Percentiles rank a stretch among this genome's conserved stretches.
Conservation (phyloP, 148 eudicot species). For the Persicaria maculosa region DNA sequence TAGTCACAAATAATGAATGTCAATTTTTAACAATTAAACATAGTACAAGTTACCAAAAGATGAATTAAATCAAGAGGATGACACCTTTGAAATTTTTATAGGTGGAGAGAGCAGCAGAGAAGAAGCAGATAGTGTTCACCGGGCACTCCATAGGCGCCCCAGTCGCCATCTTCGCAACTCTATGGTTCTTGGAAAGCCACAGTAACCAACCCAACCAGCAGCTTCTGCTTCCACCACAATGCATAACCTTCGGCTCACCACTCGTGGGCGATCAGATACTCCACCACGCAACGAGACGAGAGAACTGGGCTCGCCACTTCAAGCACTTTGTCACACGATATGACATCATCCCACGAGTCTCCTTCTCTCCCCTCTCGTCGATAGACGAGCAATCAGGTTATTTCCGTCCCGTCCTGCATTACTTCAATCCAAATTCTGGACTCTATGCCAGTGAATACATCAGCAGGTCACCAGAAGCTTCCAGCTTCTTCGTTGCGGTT, state of each 20-base stretch:
- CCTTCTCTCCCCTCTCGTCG: slow-evolving; percentile 51
- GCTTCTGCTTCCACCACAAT: slow-evolving; percentile 20
- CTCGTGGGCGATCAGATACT: slow-evolving; percentile 54
- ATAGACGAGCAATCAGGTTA: slow-evolving; percentile 21
- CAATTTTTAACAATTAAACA: no score
- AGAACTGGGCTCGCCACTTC: slow-evolving; percentile 63
- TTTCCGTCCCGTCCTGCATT: slow-evolving; percentile 34
- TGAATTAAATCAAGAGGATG: background rate
- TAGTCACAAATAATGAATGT: no score
- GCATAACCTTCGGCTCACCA: slow-evolving; percentile 93
- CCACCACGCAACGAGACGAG: slow-evolving; percentile 57
- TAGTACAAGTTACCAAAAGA: no score
- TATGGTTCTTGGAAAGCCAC: slow-evolving; percentile 65
- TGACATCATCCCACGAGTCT: slow-evolving; percentile 69
- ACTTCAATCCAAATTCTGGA: slow-evolving; percentile 41
- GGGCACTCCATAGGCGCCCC: slow-evolving; percentile 89
- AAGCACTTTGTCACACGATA: slow-evolving; percentile 56
- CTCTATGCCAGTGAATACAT: slow-evolving; percentile 18
- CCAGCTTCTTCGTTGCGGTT: slow-evolving; percentile 31
- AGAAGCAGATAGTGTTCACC: slow-evolving; percentile 53
- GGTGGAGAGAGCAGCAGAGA: slow-evolving; percentile 63
- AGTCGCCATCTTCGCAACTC: slow-evolving; percentile 64
- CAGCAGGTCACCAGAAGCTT: slow-evolving; percentile 18
- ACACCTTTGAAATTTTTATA: slow-evolving; percentile 16
- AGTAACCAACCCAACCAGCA: slow-evolving; percentile 13